Percentiles rank a stretch among this genome's conserved stretches.
Conservation (phyloP, 2,329 filamentous ascomycete genomes). For the Cordyceps militaris region DNA sequence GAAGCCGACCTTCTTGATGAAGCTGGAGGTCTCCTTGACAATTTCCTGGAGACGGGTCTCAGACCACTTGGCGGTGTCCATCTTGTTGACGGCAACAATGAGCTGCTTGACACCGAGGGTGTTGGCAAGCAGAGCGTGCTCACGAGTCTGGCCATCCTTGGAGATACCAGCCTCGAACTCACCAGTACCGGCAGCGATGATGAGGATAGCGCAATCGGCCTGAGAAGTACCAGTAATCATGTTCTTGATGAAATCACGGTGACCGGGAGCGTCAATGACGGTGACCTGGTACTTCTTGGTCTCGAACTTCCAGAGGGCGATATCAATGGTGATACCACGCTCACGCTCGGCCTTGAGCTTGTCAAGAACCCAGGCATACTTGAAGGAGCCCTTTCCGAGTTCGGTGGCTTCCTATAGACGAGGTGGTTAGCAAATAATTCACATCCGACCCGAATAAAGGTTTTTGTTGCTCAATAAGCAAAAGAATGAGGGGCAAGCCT, state of each 20-base stretch:
- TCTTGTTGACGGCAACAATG: constrained; percentile 99
- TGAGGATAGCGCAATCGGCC: constrained; percentile 99
- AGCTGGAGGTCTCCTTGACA: constrained; percentile 99
- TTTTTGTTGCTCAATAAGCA: not conserved
- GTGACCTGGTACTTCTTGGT: constrained; percentile 97
- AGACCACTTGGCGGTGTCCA: constrained; percentile 99
- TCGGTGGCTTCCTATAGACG: constrained; percentile 82
- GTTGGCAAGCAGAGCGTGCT: constrained; percentile 99
- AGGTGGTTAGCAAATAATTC: constrained; percentile 15
- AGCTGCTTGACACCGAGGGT: constrained; percentile 99
- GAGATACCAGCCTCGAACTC: constrained; percentile 99
- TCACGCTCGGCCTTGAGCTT: constrained; percentile 99
- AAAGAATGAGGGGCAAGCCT: not conserved
- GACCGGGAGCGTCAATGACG: constrained; percentile 97
- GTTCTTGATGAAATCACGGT: constrained; percentile 99
- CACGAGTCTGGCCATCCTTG: constrained; percentile 99
- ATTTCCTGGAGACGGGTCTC: constrained; percentile 97
- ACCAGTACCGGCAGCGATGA: constrained; percentile 99
- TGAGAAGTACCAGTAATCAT: constrained; percentile 99
- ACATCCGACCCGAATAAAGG: not conserved
- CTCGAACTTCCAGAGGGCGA: constrained; percentile 99
- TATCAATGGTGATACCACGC: constrained; percentile 99
- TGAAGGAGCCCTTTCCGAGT: constrained; percentile 99
- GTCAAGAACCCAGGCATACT: constrained; percentile 99
- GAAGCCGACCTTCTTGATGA: constrained; percentile 99